These are phyloP conservation scores for Nannizziopsis arthrosporioides DNA, from an alignment of 2,329 filamentous ascomycete genomes.

Conservation along the genomic window DNA sequence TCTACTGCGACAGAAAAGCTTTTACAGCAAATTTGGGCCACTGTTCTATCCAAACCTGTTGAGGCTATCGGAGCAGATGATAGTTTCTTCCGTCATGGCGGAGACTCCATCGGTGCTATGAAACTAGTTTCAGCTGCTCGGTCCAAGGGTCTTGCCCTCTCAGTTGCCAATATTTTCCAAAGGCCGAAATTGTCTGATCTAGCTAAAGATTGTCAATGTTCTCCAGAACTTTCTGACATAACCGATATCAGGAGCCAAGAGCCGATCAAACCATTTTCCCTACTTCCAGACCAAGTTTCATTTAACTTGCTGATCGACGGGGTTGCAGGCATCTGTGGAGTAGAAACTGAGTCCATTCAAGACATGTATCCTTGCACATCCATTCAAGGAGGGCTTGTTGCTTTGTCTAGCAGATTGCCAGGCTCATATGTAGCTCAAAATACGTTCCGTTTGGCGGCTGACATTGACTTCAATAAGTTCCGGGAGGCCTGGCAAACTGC, in stretches of 20 bases:
- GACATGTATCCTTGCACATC: slow-evolving; percentile 34
- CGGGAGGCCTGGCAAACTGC: slow-evolving; percentile 30
- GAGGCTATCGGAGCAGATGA: slow-evolving; percentile 34
- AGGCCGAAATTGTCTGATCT: slow-evolving; percentile 35
- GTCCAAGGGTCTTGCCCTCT: slow-evolving; percentile 30
- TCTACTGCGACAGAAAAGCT: slow-evolving; percentile 21
- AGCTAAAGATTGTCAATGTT: slow-evolving; percentile 20
- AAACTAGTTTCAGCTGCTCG: slow-evolving; percentile 34
- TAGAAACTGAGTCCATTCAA: slow-evolving; percentile 21
- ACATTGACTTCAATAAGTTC: slow-evolving; percentile 27
- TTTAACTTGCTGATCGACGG: slow-evolving; percentile 16
- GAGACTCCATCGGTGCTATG: slow-evolving; percentile 40
- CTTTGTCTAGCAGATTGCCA: slow-evolving; percentile 27
- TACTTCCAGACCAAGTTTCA: slow-evolving; percentile 19
- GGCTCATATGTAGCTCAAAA: slow-evolving; percentile 34
- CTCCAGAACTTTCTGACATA: not conserved
- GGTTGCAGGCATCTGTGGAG: slow-evolving; percentile 15
- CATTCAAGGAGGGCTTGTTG: slow-evolving; percentile 34
- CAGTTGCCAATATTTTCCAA: slow-evolving; percentile 36
- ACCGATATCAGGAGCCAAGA: slow-evolving; percentile 11
- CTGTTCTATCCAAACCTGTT: slow-evolving; percentile 28
- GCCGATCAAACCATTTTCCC: slow-evolving; percentile 21
- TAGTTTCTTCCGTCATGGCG: slow-evolving; percentile 38
- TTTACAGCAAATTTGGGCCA: slow-evolving; percentile 30
- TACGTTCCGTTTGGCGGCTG: slow-evolving; percentile 22